Evolutionary conservation across 192 early-diverging fungal species (phyloP).

Genomic region (Podila horticola): DNA sequence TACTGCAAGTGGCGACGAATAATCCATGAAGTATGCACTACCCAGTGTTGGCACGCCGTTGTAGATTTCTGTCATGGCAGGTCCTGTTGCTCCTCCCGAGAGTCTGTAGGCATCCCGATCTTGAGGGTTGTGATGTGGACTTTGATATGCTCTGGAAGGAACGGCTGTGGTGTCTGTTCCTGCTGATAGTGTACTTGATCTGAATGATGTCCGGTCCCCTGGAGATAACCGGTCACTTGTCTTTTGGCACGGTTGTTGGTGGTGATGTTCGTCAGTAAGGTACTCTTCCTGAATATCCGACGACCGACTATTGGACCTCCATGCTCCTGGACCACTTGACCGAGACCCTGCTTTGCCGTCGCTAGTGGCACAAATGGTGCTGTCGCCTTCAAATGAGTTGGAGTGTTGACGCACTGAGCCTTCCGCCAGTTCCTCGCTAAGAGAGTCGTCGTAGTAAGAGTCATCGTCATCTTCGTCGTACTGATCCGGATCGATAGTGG

Average conservation of each 20-base stretch:
- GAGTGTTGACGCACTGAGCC: background rate
- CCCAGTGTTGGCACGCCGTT: background rate
- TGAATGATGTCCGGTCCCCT: background rate
- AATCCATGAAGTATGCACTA: background rate
- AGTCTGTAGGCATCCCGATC: background rate
- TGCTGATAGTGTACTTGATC: background rate
- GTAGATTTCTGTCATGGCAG: background rate
- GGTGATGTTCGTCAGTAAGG: background rate
- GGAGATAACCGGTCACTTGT: background rate
- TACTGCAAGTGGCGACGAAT: background rate
- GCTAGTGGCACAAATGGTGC: slow-evolving; percentile 24
- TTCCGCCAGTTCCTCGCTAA: background rate
- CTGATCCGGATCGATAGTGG: slow-evolving; percentile 15
- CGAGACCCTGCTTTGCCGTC: slow-evolving; percentile 26
- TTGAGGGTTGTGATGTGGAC: background rate
- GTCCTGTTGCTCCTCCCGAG: slow-evolving; percentile 1
- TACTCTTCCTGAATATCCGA: slow-evolving; percentile 11
- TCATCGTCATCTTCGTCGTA: slow-evolving; percentile 4
- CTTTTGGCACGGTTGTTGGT: slow-evolving; percentile 2
- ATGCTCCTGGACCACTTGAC: slow-evolving; percentile 10
- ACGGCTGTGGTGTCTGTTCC: background rate
- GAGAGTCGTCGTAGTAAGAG: background rate
- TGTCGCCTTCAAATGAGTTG: slow-evolving; percentile 11
- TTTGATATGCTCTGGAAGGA: background rate
- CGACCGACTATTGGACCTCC: slow-evolving; percentile 12